Evolutionary conservation across 257 asterid genomes (phyloP), one percentile per base, ranked within the genome.

Genomic region (Handroanthus guayacan): DNA sequence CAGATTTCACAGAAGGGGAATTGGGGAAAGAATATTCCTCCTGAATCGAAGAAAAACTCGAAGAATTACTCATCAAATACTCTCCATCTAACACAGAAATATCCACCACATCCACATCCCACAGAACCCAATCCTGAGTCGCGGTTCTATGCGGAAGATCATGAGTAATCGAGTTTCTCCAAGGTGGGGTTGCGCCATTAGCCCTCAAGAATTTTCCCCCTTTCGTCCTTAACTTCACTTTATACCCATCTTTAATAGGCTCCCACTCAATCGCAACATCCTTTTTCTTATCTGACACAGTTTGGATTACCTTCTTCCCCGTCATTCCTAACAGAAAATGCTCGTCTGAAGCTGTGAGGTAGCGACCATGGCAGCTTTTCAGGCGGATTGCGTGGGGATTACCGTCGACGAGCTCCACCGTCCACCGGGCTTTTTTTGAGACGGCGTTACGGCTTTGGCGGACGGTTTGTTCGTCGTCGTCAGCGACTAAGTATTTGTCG

Each of bases 101-200:
- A 62, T 89, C 91, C 20, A 87, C 87, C 13, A 62, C 73, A 66
- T 89, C 92, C 3, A 89, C 90, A n/a, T 85, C 90, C 94, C 94
- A 89, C 81, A 84, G 14, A 12, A 89, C 88, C 94, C 94, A 89
- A 78, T 87, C 87, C 39, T 85, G 90, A 0, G 94, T 89, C 1
- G 89, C 90, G 5, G 92, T 89, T 39, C 91, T 71, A 11, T 87
- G 51, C 6, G 95, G 95, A 43, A 84, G 76, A 71, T 89, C 95
- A n/a, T 89, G 92, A 5, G 95, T 89, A 5, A 89, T 39, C 5
- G 95, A 87, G 38, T 89, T 89, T 54, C 95, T 75, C 95, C 95
- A 89, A 9, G 95, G 95, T 13, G 88, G 89, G 43, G 87, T 87
- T 0, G 86, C 92, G 0, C 92, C 95, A 72, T 89, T 89, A 0